These are phyloP conservation scores for Inga oerstediana DNA, from an alignment of 306 rosid species.

Conservation along the genomic window DNA sequence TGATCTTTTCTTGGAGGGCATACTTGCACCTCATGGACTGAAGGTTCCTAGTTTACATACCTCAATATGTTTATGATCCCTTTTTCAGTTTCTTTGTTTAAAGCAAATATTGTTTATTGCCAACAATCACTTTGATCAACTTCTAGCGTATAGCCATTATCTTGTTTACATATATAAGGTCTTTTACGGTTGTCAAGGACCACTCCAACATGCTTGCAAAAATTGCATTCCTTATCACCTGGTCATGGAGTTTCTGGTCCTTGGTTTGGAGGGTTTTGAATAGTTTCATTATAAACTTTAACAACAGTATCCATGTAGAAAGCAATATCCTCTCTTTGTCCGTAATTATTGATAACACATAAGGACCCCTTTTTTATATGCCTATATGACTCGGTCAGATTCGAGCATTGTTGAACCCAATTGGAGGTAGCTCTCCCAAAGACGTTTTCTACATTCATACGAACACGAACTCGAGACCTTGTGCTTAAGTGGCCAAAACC, in stretches of 20 bases:
- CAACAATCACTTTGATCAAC: constrained; percentile 13
- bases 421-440: too few species aligned
- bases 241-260: background rate
- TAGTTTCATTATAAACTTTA: background rate
- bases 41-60: constrained; percentile 18
- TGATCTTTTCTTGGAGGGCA: constrained; percentile 14
- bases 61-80: constrained; percentile 25
- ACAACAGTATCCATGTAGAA: background rate
- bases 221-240: background rate
- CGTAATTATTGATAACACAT: background rate
- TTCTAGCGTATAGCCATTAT: background rate
- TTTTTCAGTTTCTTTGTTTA: constrained; percentile 21
- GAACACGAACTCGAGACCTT: too few species aligned
- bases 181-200: background rate
- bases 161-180: constrained; percentile 19
- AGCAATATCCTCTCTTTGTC: background rate
- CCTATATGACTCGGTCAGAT: too few species aligned
- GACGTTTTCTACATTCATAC: too few species aligned
- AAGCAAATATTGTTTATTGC: constrained; percentile 22
- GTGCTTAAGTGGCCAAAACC: too few species aligned
- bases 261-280: background rate
- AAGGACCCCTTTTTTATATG: background rate
- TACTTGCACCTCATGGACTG: constrained; percentile 20
- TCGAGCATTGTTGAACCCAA: too few species aligned
- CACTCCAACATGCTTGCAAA: background rate